A percentile compares a stretch with the other conserved stretches of the same genome.
These are phyloP conservation scores for Linum tenue DNA, from an alignment of 345 rosid genomes.

Conservation along the genomic window DNA sequence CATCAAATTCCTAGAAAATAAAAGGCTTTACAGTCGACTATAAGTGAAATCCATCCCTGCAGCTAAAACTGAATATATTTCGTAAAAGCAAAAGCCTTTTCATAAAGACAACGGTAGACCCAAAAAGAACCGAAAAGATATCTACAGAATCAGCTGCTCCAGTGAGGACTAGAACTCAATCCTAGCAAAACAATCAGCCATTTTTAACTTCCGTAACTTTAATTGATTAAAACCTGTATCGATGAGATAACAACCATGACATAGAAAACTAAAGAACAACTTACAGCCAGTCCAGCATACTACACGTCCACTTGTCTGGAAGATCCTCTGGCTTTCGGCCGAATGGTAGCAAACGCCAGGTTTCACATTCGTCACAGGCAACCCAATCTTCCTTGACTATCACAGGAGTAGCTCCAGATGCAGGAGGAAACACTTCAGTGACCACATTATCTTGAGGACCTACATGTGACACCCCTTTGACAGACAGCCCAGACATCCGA, in stretches of 20 bases:
- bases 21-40: too few relatives aligned
- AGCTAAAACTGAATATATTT: too few relatives aligned
- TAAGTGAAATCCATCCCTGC: too few relatives aligned
- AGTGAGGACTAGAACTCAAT: too few relatives aligned
- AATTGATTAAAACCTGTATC: too few relatives aligned
- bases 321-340: slow-evolving; percentile 41
- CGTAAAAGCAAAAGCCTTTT: too few relatives aligned
- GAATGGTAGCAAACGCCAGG: slow-evolving; percentile 62
- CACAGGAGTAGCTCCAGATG: slow-evolving; percentile 20
- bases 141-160: too few relatives aligned
- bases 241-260: not conserved
- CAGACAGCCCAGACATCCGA: slow-evolving; percentile 14
- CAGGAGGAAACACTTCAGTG: slow-evolving; percentile 28
- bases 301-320: slow-evolving; percentile 64
- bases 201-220: too few relatives aligned
- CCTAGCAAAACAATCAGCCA: too few relatives aligned
- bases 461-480: slow-evolving; percentile 19
- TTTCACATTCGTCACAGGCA: slow-evolving; percentile 48
- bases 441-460: slow-evolving; percentile 21
- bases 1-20: too few relatives aligned
- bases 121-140: too few relatives aligned
- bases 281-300: slow-evolving; percentile 83
- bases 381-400: slow-evolving; percentile 47
- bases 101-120: too few relatives aligned
- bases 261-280: slow-evolving; percentile 19